Evolutionary conservation across 1,284 basidiomycete species (phyloP), one percentile per base, ranked within the genome.

Genomic region (Cutaneotrichosporon arboriforme): DNA sequence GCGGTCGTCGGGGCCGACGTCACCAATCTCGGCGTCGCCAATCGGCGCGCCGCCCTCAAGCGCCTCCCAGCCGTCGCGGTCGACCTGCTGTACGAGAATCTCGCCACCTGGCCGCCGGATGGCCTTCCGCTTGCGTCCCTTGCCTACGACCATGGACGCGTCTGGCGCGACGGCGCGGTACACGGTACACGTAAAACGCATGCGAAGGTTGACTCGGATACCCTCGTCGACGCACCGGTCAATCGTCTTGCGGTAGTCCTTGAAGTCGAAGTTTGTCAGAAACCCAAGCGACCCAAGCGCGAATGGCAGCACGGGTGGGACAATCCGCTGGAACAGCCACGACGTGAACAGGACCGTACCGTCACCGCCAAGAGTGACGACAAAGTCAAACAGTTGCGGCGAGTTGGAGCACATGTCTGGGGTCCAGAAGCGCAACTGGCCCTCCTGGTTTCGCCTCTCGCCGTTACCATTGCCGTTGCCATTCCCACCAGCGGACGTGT

Each of bases 291-390:
- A 98, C 40, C 96, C 96, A n/a, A 98, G 83, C 0, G 96, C 92
- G 72, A 98, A 98, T 0, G 96, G 87, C 22, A 99, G 83, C 36
- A 98, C 91, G 5, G 96, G 96, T 12, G 96, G 96, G 12, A 98
- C 96, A 67, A 97, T 91, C 60, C 86, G 84, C 72, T 98, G 96
- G 80, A 99, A 99, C 34, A 99, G 80, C 96, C 96, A 98, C 4
- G 96, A 98, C 5, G 96, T 97, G 78, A 97, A 98, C 18, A 99
- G 82, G 1, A 98, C 94, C 0, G 96, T 99, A 12, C 96, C 96
- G 71, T 99, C 96, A 15, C 96, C 96, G 42, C 96, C 96, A 55
- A 96, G 85, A 87, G 96, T 98, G 48, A 98, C 81, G 56, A 98
- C 96, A 71, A 99, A 96, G 75, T 99, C 96, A 68, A 99, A 98